Evolutionary conservation across 2,329 filamentous ascomycete species (phyloP).

Genomic region (Botrytis cinerea): DNA sequence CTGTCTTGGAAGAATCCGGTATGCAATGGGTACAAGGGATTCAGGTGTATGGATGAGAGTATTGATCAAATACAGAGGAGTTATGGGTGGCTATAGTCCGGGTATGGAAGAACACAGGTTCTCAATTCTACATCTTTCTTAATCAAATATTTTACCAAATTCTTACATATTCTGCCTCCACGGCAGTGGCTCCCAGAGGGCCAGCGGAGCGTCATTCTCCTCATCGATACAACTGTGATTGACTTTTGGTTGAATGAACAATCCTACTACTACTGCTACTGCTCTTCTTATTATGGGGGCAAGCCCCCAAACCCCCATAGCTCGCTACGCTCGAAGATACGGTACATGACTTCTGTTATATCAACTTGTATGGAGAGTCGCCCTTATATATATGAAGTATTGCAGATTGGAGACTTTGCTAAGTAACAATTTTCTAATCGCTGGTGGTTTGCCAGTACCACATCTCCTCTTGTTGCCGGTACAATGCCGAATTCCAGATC

Average conservation of each 20-base stretch:
- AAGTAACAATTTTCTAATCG: too few species aligned
- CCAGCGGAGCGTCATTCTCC: background rate
- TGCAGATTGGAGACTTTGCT: too few species aligned
- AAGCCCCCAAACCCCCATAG: constrained; percentile 4
- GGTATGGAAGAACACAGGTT: background rate
- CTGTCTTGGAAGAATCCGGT: background rate
- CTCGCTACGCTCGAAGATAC: background rate
- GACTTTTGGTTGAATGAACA: accelerated
- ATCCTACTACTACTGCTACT: background rate
- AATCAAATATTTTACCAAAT: background rate
- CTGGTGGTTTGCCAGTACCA: too few species aligned
- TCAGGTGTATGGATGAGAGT: background rate
- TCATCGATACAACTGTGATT: background rate
- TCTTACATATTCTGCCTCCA: background rate
- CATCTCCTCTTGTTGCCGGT: too few species aligned
- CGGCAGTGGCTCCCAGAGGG: background rate
- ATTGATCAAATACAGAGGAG: background rate
- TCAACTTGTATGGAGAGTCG: background rate
- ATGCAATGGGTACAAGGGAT: background rate
- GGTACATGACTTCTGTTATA: background rate
- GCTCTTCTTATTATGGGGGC: background rate
- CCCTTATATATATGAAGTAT: background rate
- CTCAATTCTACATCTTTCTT: background rate
- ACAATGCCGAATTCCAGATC: too few species aligned
- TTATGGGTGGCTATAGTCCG: background rate